Evolutionary conservation across 2,329 filamentous ascomycete genomes (phyloP), one percentile per base, ranked within the genome.

Genomic region (Mycosphaerella sp.): DNA sequence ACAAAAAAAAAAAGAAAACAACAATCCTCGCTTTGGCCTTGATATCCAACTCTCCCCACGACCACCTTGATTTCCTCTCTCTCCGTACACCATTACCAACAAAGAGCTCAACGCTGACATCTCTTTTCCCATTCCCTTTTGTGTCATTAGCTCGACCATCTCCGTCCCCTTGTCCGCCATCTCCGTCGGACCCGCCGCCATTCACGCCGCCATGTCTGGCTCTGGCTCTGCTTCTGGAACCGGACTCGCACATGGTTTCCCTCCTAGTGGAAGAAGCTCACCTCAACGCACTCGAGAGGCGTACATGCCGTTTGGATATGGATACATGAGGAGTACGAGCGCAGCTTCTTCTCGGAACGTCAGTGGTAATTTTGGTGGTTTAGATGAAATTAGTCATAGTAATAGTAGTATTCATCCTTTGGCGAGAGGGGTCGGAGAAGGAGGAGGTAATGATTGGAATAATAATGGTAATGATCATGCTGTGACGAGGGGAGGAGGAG

Each of bases 261-360:
- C 14, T 1, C 51, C 53, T 17, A 62, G 48, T 29, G 63, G 65
- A 14, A 45, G 61, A 11, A 58, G 65, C 54, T 66, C 58, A 8
- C 67, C 66, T 1, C 59, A 58, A 12, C 48, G 65, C 11, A 66
- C 66, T 5, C 58, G 66, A 26, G 64, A 66, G 4, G 64, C 64
- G 3, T 68, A 66, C 58, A 69, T 69, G 67, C 67, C 67, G 26
- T 67, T 67, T 38, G 67, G 67, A 9, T 69, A 69, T 49, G 62
- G 60, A 6, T 68, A 68, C 45, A 53, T 63, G 36, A 57, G 64
- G 17, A 65, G 64, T 40, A 64, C 67, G 40, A 63, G 61, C 32
- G 42, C 59, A 23, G 14, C 14, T 17, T 17, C 14, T 17, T 17
- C 14, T 17, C 14, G 14, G 14, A 17, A 68, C 47, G 53, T 63